A percentile compares a stretch with the other conserved stretches of the same genome.
Conservation (phyloP, 495 filamentous ascomycete species). For the Tuber magnatum region DNA sequence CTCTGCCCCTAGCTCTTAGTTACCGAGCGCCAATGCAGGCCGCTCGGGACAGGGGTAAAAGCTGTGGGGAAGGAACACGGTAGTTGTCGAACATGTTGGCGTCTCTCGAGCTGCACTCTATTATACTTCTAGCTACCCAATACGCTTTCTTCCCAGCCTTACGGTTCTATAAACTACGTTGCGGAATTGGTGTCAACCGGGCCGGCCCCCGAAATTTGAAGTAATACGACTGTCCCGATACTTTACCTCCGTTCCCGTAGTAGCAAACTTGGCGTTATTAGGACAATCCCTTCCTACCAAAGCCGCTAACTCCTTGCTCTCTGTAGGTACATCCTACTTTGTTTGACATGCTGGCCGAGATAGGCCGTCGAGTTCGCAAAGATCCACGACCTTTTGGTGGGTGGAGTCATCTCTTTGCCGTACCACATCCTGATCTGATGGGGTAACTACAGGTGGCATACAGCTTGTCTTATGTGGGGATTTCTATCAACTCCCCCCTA, state of each 20-base stretch:
- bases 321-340: neutral
- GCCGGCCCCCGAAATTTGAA: neutral
- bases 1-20: neutral
- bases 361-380: neutral
- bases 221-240: neutral
- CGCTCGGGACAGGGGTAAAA: neutral
- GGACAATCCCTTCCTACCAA: neutral
- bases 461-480: neutral
- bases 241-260: neutral
- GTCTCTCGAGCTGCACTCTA: neutral
- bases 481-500: neutral
- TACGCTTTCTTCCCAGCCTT: neutral
- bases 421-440: neutral
- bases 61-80: neutral
- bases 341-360: neutral
- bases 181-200: neutral
- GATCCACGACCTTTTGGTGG: neutral
- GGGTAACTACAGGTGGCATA: neutral
- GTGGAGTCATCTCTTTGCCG: neutral
- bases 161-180: neutral
- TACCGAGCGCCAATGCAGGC: neutral
- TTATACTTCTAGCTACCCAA: neutral
- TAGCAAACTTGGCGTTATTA: neutral
- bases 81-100: neutral
- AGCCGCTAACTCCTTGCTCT: neutral